Conservation (phyloP, 1,284 basidiomycete species). For the Microbotryum saponariae region DNA sequence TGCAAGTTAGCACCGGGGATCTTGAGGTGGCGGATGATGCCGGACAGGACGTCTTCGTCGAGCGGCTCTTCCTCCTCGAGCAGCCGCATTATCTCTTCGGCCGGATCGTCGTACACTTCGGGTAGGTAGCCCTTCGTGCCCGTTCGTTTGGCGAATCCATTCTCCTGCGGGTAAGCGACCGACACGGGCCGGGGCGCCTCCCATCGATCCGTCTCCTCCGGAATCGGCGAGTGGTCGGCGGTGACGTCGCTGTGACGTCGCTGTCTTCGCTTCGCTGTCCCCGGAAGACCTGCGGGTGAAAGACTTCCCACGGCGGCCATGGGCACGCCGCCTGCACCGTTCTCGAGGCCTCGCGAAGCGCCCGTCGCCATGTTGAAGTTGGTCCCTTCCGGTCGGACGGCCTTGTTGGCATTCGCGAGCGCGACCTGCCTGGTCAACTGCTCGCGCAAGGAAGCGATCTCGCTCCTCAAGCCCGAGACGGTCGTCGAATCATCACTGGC, state of each 20-base stretch:
- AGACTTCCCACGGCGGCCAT: slow-evolving; percentile 8
- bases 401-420: slow-evolving; percentile 49
- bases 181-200: slow-evolving; percentile 82
- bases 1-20: slow-evolving; percentile 84
- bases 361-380: slow-evolving; percentile 49
- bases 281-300: slow-evolving; percentile 9
- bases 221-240: slow-evolving; percentile 55
- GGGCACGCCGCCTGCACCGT: slow-evolving; percentile 38
- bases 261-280: slow-evolving; percentile 41
- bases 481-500: slow-evolving; percentile 46
- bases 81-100: slow-evolving; percentile 88
- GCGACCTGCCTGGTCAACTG: slow-evolving; percentile 92
- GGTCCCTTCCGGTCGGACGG: slow-evolving; percentile 43
- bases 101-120: slow-evolving; percentile 64
- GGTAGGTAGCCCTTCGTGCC: slow-evolving; percentile 58
- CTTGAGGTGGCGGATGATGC: slow-evolving; percentile 83
- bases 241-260: slow-evolving; percentile 74
- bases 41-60: slow-evolving; percentile 89
- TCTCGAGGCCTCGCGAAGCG: slow-evolving; percentile 44
- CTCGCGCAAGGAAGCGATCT: slow-evolving; percentile 83
- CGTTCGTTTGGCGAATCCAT: slow-evolving; percentile 59
- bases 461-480: slow-evolving; percentile 79
- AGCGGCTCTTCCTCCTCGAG: slow-evolving; percentile 85
- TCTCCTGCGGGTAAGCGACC: slow-evolving; percentile 70
- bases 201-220: slow-evolving; percentile 62